Evolutionary conservation across 129 eudicot genomes (phyloP).

Genomic region (Artemisia argyi): DNA sequence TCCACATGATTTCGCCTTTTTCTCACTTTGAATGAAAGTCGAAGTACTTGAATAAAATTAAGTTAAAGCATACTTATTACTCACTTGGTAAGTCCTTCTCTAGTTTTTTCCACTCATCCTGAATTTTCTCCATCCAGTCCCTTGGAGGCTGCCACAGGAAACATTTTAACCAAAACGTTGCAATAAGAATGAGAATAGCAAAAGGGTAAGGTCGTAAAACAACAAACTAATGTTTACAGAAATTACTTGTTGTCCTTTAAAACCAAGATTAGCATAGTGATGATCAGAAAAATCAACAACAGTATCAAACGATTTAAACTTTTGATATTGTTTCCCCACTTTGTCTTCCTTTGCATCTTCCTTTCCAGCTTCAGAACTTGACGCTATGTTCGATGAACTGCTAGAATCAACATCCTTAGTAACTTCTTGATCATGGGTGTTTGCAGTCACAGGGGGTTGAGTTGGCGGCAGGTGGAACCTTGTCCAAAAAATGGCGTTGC

Average conservation of each 20-base stretch:
- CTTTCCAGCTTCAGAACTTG: constrained; percentile 24
- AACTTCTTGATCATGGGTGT: constrained; percentile 25
- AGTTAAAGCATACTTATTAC: too few species aligned
- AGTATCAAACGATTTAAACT: constrained; percentile 58
- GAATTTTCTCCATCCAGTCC: constrained; percentile 66
- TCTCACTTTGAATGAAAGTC: too few species aligned
- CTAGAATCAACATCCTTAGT: constrained; percentile 37
- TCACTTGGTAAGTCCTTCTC: too few species aligned
- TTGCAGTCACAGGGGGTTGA: not conserved
- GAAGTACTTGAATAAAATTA: too few species aligned
- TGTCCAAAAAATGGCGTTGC: constrained; percentile 32
- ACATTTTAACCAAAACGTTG: not conserved
- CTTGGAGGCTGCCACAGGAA: constrained; percentile 50
- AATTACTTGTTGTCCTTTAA: constrained; percentile 44
- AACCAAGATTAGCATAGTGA: constrained; percentile 36
- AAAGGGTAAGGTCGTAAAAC: not conserved
- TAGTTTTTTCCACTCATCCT: constrained; percentile 57
- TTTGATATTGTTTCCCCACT: constrained; percentile 37
- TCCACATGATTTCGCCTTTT: too few species aligned
- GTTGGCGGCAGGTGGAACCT: constrained; percentile 14
- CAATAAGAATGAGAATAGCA: not conserved
- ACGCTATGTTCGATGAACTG: constrained; percentile 34
- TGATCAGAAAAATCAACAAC: constrained; percentile 69
- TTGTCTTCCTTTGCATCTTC: not conserved
- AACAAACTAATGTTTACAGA: not conserved